Evolutionary conservation across 1,284 basidiomycete genomes (phyloP).

Genomic region (Irpex sp.): DNA sequence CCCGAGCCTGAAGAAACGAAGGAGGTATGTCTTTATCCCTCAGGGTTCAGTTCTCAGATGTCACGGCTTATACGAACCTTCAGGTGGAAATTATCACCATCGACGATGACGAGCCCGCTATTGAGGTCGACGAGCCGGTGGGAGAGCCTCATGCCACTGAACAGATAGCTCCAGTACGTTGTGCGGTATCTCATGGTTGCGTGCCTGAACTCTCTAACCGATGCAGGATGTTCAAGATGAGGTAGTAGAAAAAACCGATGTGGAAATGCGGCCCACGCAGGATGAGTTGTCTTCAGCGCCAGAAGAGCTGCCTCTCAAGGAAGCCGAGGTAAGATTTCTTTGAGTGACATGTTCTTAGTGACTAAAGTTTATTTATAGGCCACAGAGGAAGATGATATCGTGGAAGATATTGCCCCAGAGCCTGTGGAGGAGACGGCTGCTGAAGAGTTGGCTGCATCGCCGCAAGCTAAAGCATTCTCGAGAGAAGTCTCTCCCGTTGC

Average conservation of each 20-base stretch:
- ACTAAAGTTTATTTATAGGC: background rate
- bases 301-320: background rate
- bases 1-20: background rate
- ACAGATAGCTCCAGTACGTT: background rate
- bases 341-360: background rate
- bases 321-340: background rate
- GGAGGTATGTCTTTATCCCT: background rate
- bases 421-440: background rate
- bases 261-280: conserved; percentile 4
- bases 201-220: background rate
- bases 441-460: background rate
- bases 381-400: background rate
- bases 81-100: background rate
- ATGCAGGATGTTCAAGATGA: conserved; percentile 11
- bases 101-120: background rate
- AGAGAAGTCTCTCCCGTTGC: background rate
- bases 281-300: too few relatives aligned
- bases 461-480: background rate
- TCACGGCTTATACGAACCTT: background rate
- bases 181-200: background rate
- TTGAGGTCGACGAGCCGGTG: background rate
- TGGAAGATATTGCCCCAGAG: background rate
- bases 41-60: too few relatives aligned
- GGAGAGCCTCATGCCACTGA: background rate
- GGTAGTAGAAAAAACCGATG: conserved; percentile 15